phyloP scores from a whole-genome alignment of 225 moss, liverwort and hornwort species.

The Pseudisothecium myosuroides region DNA sequence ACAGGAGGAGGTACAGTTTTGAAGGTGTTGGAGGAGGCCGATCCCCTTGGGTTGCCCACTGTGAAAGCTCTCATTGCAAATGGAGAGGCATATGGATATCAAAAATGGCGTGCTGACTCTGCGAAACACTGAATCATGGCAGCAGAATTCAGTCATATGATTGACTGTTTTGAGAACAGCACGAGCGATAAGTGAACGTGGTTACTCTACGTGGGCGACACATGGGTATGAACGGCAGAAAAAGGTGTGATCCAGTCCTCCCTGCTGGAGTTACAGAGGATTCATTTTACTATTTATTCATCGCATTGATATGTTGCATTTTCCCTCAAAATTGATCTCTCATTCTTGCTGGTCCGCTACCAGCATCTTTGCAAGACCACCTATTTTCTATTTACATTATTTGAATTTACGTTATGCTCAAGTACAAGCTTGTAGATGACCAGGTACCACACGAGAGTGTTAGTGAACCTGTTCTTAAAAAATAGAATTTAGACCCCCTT shows the following conservation, averaged over 20 bases:
- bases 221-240: neutral
- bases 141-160: neutral
- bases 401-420: neutral
- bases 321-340: neutral
- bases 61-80: conserved; percentile 79
- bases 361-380: neutral
- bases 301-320: neutral
- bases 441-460: neutral
- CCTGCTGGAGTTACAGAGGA: neutral
- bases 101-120: conserved; percentile 14
- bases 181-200: neutral
- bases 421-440: neutral
- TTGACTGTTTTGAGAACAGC: neutral
- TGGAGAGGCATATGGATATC: conserved; percentile 45
- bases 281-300: neutral
- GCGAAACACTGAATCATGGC: neutral
- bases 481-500: neutral
- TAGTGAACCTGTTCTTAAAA: neutral
- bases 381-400: neutral
- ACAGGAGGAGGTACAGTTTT: conserved; percentile 87
- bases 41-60: conserved; percentile 66
- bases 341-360: neutral
- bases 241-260: neutral
- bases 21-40: conserved; percentile 80
- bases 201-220: neutral